Conservation (phyloP, 2,329 filamentous ascomycete genomes). For the Gaeumannomyces tritici region DNA sequence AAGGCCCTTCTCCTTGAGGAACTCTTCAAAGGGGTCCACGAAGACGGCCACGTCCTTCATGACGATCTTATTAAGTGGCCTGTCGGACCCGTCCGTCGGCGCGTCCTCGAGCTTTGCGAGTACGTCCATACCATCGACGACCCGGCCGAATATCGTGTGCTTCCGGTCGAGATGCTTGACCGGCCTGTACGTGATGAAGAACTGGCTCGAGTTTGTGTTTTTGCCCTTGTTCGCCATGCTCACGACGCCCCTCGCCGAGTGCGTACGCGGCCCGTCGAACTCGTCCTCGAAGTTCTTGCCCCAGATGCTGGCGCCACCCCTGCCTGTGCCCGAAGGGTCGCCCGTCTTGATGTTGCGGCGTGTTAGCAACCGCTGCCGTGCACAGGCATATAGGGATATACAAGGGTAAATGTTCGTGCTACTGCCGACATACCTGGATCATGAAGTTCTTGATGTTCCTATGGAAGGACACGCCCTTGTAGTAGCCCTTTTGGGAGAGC, state of each 20-base stretch:
- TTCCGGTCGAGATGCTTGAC: conserved; percentile 84
- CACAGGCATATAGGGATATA: too few species aligned
- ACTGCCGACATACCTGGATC: conserved; percentile 58
- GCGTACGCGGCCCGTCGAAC: conserved; percentile 79
- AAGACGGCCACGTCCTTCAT: conserved; percentile 81
- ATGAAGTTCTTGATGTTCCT: conserved; percentile 94
- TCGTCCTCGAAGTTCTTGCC: conserved; percentile 92
- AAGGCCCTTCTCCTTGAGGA: conserved; percentile 63
- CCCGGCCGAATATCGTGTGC: conserved; percentile 89
- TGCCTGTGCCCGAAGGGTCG: conserved; percentile 84
- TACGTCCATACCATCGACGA: conserved; percentile 67
- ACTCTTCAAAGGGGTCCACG: conserved; percentile 93
- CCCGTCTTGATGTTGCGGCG: conserved; percentile 29
- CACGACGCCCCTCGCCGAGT: conserved; percentile 68
- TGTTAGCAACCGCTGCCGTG: background rate
- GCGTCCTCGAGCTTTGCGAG: conserved; percentile 69
- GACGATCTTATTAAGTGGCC: conserved; percentile 66
- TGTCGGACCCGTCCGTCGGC: conserved; percentile 64
- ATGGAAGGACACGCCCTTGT: conserved; percentile 76
- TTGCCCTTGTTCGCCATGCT: conserved; percentile 99
- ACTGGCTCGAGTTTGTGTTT: conserved; percentile 93
- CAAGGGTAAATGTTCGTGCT: too few species aligned
- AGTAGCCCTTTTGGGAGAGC: conserved; percentile 82
- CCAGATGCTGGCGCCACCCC: conserved; percentile 88
- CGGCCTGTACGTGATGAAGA: conserved; percentile 83